Evolutionary conservation across 495 filamentous ascomycete genomes (phyloP), one percentile per base, ranked within the genome.

Genomic region (Penicillium parvum): DNA sequence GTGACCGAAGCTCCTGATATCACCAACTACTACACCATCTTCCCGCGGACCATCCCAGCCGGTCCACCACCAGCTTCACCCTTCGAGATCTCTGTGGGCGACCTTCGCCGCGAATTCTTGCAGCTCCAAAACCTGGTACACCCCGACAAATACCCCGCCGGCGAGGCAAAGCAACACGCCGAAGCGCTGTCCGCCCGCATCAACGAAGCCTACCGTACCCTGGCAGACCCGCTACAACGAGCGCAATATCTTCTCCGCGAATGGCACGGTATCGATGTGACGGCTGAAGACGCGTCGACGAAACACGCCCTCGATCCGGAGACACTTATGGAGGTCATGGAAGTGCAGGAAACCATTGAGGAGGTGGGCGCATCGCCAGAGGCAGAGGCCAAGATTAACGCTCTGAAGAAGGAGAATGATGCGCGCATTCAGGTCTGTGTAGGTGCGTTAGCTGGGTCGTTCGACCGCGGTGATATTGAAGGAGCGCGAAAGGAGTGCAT

Each of bases 121-220:
- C 76, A 81, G 37, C 75, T 95, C 0, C 92, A 98, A 64, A 73
- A 79, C 26, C 65, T 69, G 6, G 74, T 86, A 7, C 92, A 98
- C 64, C 92, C 92, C 0, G 92, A 98, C 66, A 79, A 84, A 25
- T 84, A 85, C 61, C 64, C 73, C 1, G 32, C 53, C n/a, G 61
- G 67, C 23, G 49, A 71, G 16, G 53, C 68, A 33, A 85, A 84
- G 68, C 61, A 69, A 32, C 75, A 71, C 17, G 88, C 85, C 16
- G 84, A 90, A 63, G 81, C 75, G 1, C 71, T 82, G 4, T 90
- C 85, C 3, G 78, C 88, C 7, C 74, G 76, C 14, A 86, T 97
- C 62, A 95, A 96, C 70, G 78, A 86, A 35, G 92, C 92, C 0
- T 96, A 94, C 74, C 81, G 77, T 47, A 94, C 88, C 6, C 78